phyloP scores from a whole-genome alignment of 306 rosid genomes.

The Leucaena leucocephala region DNA sequence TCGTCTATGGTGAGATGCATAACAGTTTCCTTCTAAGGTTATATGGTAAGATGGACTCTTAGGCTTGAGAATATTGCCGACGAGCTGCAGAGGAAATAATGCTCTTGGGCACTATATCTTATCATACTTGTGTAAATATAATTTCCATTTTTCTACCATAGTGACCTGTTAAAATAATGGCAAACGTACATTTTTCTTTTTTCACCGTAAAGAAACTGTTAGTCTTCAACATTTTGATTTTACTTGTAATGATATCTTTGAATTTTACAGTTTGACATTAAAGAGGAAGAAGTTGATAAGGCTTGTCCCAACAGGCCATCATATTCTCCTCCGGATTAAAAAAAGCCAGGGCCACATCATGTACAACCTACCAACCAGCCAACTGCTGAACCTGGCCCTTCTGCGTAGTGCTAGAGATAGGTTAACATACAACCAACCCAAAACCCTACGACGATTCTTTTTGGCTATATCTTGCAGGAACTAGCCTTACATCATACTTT shows the following conservation, averaged over 20 bases:
- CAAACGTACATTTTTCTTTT: neutral
- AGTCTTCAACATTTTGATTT: constrained; percentile 13
- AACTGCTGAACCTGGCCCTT: constrained; percentile 54
- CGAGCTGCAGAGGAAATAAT: neutral
- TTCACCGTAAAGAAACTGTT: neutral
- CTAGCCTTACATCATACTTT: constrained; percentile 6
- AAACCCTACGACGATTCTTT: constrained; percentile 22
- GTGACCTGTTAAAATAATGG: neutral
- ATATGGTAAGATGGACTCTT: neutral
- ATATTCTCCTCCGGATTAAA: constrained; percentile 52
- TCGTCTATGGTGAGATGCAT: neutral
- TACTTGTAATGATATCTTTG: constrained; percentile 20
- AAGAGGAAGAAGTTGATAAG: constrained; percentile 56
- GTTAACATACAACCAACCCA: constrained; percentile 17
- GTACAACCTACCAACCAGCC: constrained; percentile 36
- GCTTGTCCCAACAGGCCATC: constrained; percentile 71
- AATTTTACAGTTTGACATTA: constrained; percentile 62
- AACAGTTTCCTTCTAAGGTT: neutral
- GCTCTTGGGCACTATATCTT: neutral
- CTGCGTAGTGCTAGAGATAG: constrained; percentile 51
- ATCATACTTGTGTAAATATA: neutral
- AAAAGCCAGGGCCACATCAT: constrained; percentile 52
- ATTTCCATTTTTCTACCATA: neutral
- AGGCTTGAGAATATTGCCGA: neutral
- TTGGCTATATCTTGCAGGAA: constrained; percentile 24